A percentile compares a stretch with the other conserved stretches of the same genome.
Evolutionary conservation across 495 filamentous ascomycete genomes (phyloP).

Genomic region (Aspergillus leporis): DNA sequence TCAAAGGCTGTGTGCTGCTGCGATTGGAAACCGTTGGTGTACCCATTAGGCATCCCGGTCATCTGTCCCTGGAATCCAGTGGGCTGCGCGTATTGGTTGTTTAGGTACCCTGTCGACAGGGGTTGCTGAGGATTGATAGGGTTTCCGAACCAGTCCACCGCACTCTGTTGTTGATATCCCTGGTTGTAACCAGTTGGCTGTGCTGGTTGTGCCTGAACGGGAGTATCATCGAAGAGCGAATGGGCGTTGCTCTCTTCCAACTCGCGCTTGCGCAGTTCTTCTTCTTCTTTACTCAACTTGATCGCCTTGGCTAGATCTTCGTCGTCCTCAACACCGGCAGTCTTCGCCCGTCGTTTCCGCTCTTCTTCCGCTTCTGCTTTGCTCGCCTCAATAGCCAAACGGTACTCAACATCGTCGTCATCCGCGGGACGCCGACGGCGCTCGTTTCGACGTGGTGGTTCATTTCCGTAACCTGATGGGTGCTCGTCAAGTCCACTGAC

Average conservation of each 20-base stretch:
- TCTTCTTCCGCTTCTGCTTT: constrained; percentile 96
- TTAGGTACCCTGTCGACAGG: constrained; percentile 78
- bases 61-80: constrained; percentile 63
- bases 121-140: constrained; percentile 76
- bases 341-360: constrained; percentile 64
- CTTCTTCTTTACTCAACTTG: constrained; percentile 93
- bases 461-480: constrained; percentile 32
- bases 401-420: constrained; percentile 92
- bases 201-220: constrained; percentile 58
- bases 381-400: constrained; percentile 91
- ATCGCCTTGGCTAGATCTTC: constrained; percentile 94
- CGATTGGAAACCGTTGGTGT: constrained; percentile 62
- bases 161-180: constrained; percentile 92
- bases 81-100: constrained; percentile 78
- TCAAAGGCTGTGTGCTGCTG: constrained; percentile 63
- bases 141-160: constrained; percentile 97
- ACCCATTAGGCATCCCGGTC: constrained; percentile 69
- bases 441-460: constrained; percentile 40
- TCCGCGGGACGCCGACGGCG: constrained; percentile 48
- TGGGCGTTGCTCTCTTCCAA: constrained; percentile 86
- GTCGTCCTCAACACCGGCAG: constrained; percentile 57
- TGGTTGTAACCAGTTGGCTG: constrained; percentile 91
- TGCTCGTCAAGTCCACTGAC: constrained; percentile 88
- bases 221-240: constrained; percentile 84
- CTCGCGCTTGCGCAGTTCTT: constrained; percentile 82